A percentile compares a stretch with the other conserved stretches of the same genome.
These are phyloP conservation scores for Suillus plorans DNA, from an alignment of 768 basidiomycete species.

Conservation along the genomic window DNA sequence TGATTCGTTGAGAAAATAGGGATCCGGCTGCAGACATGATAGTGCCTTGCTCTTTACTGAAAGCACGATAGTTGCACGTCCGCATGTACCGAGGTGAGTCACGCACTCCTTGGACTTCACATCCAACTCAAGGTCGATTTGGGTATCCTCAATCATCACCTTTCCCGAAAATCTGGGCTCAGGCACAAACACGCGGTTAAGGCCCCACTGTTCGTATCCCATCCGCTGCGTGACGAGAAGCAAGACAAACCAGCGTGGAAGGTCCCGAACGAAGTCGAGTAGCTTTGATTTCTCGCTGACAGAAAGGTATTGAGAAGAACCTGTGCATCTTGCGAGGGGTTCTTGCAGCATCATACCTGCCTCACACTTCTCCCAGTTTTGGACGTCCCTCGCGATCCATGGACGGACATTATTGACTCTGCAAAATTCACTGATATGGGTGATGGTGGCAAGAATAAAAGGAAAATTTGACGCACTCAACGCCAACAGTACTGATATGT, in stretches of 20 bases:
- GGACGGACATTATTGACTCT: not conserved
- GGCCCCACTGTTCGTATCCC: constrained; percentile 8
- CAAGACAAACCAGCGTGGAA: constrained; percentile 10
- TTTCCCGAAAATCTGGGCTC: not conserved
- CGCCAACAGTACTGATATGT: not conserved
- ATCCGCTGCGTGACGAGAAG: constrained; percentile 14
- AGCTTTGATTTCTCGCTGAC: not conserved
- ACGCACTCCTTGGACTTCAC: not conserved
- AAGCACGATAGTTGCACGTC: constrained; percentile 11
- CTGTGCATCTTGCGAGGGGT: not conserved
- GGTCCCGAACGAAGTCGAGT: constrained; percentile 11
- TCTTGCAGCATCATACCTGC: not conserved
- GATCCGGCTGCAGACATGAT: not conserved
- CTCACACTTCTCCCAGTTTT: not conserved
- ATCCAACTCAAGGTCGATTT: not conserved
- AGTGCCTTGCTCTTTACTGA: not conserved
- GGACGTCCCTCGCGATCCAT: not conserved
- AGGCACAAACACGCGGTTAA: constrained; percentile 1
- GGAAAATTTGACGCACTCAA: not conserved
- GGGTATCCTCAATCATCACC: not conserved
- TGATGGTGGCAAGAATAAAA: not conserved
- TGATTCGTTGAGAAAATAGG: not conserved
- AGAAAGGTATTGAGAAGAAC: not conserved
- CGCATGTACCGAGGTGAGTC: constrained; percentile 6
- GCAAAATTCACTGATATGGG: not conserved